Conservation (phyloP, 1,284 basidiomycete genomes). For the Hymenochaete sp. region DNA sequence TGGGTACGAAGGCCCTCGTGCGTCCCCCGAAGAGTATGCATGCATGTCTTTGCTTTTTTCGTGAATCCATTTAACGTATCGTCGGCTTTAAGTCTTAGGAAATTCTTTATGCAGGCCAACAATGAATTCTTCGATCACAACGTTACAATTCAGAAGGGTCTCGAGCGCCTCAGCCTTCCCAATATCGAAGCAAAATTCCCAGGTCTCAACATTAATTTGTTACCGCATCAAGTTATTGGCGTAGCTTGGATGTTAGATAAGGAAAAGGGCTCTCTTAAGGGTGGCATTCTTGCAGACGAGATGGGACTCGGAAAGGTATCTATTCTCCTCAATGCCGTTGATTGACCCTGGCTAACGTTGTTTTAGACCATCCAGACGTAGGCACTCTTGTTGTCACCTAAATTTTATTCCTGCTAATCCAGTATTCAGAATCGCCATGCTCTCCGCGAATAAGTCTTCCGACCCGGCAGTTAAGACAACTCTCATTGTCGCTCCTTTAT, state of each 20-base stretch:
- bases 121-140: constrained; percentile 48
- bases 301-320: constrained; percentile 44
- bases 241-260: constrained; percentile 45
- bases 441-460: constrained; percentile 48
- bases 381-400: neutral
- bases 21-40: constrained; percentile 41
- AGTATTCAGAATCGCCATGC: constrained; percentile 67
- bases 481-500: constrained; percentile 61
- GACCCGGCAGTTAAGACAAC: constrained; percentile 35
- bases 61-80: constrained; percentile 5
- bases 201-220: constrained; percentile 54
- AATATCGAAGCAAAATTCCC: constrained; percentile 41
- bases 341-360: constrained; percentile 1
- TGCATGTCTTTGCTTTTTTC: constrained; percentile 3
- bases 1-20: constrained; percentile 35
- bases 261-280: too few relatives aligned
- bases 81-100: constrained; percentile 36
- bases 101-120: constrained; percentile 48
- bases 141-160: constrained; percentile 42
- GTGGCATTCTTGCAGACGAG: constrained; percentile 22
- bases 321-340: constrained; percentile 1
- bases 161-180: constrained; percentile 26
- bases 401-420: constrained; percentile 31
- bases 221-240: constrained; percentile 67
- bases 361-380: neutral